Conservation (phyloP, 306 rosid species). For the Prinsepia uniflora region DNA sequence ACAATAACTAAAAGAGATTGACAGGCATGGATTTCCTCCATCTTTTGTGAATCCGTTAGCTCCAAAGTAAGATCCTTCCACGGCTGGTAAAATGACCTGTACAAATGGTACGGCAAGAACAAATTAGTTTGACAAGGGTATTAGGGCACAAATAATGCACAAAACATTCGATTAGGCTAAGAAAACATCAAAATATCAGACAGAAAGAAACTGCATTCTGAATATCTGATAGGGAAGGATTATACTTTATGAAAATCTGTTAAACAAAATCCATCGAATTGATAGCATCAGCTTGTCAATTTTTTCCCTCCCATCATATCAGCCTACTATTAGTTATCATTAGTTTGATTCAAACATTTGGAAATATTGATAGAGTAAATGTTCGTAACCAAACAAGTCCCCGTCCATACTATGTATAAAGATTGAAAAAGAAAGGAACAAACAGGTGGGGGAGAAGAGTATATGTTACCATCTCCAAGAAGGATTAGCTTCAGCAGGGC, state of each 20-base stretch:
- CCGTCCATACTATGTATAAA: background rate
- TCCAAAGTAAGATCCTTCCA: constrained; percentile 55
- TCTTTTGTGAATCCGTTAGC: constrained; percentile 40
- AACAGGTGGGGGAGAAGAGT: constrained; percentile 9
- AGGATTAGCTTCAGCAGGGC: constrained; percentile 79
- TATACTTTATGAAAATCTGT: background rate
- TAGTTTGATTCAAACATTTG: background rate
- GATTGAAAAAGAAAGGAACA: background rate
- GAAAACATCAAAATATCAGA: background rate
- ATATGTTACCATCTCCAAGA: constrained; percentile 82
- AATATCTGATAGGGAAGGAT: background rate
- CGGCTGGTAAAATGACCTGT: constrained; percentile 70
- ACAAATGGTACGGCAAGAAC: constrained; percentile 12
- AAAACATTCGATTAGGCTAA: background rate
- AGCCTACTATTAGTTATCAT: too few species aligned
- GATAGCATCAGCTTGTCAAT: background rate
- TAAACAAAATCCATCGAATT: background rate
- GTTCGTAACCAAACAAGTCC: background rate
- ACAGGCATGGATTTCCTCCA: constrained; percentile 78
- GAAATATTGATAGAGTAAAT: too few species aligned
- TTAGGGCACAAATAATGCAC: background rate
- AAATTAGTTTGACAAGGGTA: constrained; percentile 5
- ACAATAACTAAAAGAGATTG: constrained; percentile 45
- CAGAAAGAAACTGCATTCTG: background rate
- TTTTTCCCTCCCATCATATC: background rate